phyloP scores from a whole-genome alignment of 2,329 filamentous ascomycete species.

The Fusarium algeriense region DNA sequence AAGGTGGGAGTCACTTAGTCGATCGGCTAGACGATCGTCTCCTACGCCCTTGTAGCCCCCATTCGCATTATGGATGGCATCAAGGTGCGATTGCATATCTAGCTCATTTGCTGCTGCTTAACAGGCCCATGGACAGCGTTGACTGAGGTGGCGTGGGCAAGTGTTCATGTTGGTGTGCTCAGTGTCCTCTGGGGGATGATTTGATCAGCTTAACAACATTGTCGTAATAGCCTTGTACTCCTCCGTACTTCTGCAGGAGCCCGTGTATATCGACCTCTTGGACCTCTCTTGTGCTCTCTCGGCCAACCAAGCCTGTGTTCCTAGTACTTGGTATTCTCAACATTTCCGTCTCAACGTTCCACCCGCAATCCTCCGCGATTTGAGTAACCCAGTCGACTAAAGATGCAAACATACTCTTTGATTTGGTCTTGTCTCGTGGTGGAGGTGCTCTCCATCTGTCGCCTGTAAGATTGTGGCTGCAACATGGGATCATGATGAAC shows the following conservation, averaged over 20 bases:
- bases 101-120: slow-evolving; percentile 1
- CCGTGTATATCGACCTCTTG: slow-evolving; percentile 56
- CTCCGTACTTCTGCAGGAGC: slow-evolving; percentile 65
- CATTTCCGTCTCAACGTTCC: slow-evolving; percentile 83
- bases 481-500: slow-evolving; percentile 96
- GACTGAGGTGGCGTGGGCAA: neutral
- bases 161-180: slow-evolving; percentile 2
- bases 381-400: slow-evolving; percentile 82
- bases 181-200: slow-evolving; percentile 42
- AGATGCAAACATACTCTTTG: slow-evolving; percentile 81
- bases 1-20: neutral
- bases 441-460: slow-evolving; percentile 76
- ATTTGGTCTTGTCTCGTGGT: slow-evolving; percentile 62
- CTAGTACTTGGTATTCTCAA: slow-evolving; percentile 92
- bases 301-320: slow-evolving; percentile 84
- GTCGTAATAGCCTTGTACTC: slow-evolving; percentile 68
- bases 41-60: neutral
- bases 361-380: slow-evolving; percentile 80
- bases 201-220: slow-evolving; percentile 73
- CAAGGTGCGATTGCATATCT: neutral
- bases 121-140: neutral
- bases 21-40: neutral
- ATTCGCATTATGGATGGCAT: neutral
- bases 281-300: slow-evolving; percentile 54
- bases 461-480: slow-evolving; percentile 87